Evolutionary conservation across 257 asterid genomes (phyloP).

Genomic region (Scutellaria barbata): DNA sequence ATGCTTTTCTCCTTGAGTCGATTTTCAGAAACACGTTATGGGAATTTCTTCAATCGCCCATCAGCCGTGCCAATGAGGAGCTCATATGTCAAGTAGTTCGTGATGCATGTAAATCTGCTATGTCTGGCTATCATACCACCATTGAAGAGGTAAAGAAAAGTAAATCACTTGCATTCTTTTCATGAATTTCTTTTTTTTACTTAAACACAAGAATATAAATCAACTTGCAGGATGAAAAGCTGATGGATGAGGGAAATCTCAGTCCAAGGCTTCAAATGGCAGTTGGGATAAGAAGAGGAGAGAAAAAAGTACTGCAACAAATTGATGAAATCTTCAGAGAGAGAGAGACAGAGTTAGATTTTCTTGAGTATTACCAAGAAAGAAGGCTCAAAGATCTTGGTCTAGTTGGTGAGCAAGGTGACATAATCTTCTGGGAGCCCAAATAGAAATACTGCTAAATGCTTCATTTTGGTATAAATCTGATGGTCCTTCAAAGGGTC

Average conservation of each 20-base stretch:
- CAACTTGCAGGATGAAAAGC: conserved; percentile 74
- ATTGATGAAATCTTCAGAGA: conserved; percentile 66
- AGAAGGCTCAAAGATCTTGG: conserved; percentile 94
- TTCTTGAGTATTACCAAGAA: conserved; percentile 86
- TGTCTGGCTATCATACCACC: conserved; percentile 81
- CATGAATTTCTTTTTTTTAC: no score
- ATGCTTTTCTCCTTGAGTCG: conserved; percentile 86
- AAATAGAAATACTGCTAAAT: conserved; percentile 39
- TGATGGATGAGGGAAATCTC: conserved; percentile 65
- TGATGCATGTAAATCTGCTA: conserved; percentile 72
- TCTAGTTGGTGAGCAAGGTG: conserved; percentile 97
- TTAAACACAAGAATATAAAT: neutral
- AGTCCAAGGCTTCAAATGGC: conserved; percentile 75
- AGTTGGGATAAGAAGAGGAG: conserved; percentile 78
- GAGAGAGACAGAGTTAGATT: conserved; percentile 74
- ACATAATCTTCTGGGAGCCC: conserved; percentile 94
- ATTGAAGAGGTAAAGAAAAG: conserved; percentile 67
- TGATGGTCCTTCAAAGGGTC: conserved; percentile 6
- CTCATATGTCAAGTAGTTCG: conserved; percentile 78
- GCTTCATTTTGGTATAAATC: conserved; percentile 25
- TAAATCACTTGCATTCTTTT: no score
- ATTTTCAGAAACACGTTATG: conserved; percentile 72
- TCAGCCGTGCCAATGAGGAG: conserved; percentile 88
- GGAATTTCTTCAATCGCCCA: conserved; percentile 79
- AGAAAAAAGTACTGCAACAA: conserved; percentile 86